Evolutionary conservation across 2,329 filamentous ascomycete species (phyloP).

Genomic region (Fusarium sp.): DNA sequence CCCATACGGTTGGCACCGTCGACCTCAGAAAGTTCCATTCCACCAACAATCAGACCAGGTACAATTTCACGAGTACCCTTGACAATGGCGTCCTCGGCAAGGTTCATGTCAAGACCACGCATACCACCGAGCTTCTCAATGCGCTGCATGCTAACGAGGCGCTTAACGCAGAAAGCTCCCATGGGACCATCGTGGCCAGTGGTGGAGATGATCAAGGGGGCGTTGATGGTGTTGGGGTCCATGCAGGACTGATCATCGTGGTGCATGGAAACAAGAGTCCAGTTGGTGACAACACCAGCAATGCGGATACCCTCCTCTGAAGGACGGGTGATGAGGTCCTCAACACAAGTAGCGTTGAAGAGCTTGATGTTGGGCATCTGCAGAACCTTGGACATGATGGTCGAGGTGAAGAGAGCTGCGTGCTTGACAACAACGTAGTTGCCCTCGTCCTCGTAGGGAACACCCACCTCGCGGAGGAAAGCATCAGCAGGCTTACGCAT

Average conservation of each 20-base stretch:
- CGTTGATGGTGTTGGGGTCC: conserved; percentile 98
- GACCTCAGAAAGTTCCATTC: conserved; percentile 92
- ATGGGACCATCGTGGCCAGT: conserved; percentile 93
- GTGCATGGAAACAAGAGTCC: conserved; percentile 90
- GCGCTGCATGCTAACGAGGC: conserved; percentile 87
- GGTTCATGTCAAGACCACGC: conserved; percentile 93
- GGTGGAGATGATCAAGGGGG: conserved; percentile 87
- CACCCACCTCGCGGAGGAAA: conserved; percentile 84
- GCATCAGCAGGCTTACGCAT: conserved; percentile 92
- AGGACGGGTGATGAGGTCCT: conserved; percentile 89
- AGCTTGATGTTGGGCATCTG: conserved; percentile 92
- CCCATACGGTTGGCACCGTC: conserved; percentile 95
- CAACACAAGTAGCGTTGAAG: conserved; percentile 93
- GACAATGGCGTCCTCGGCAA: conserved; percentile 92
- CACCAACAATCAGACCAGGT: conserved; percentile 90
- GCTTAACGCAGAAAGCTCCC: conserved; percentile 91
- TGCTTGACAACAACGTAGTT: conserved; percentile 94
- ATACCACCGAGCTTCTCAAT: conserved; percentile 89
- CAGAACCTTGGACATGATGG: conserved; percentile 85
- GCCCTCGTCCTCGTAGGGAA: conserved; percentile 89
- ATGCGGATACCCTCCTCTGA: conserved; percentile 72
- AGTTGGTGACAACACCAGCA: conserved; percentile 94
- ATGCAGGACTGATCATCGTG: conserved; percentile 94
- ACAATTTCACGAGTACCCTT: conserved; percentile 90
- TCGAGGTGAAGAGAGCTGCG: conserved; percentile 91